Conservation (phyloP, 306 rosid genomes). For the Cicer judaicum region DNA sequence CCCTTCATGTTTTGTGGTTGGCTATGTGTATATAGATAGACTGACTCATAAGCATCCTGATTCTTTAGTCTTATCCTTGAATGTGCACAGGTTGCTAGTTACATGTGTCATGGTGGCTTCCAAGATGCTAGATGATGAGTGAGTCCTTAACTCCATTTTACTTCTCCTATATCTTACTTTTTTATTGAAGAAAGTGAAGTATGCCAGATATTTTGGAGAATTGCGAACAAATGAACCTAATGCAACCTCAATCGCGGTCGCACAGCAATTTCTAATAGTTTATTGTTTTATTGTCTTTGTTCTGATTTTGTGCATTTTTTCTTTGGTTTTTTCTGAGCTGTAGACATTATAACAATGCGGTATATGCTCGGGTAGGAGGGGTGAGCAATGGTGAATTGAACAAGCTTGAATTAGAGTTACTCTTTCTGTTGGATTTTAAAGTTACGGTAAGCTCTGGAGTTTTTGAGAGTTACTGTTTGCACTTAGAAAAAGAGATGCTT, state of each 20-base stretch:
- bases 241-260: not conserved
- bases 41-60: constrained; percentile 74
- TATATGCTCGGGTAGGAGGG: constrained; percentile 83
- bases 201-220: not conserved
- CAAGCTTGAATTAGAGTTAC: constrained; percentile 86
- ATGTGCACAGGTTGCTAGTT: constrained; percentile 80
- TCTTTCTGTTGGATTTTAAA: constrained; percentile 79
- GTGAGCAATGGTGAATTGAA: constrained; percentile 81
- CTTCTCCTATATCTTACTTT: not conserved
- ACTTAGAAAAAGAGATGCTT: constrained; percentile 74
- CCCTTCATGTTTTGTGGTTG: constrained; percentile 95
- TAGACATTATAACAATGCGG: constrained; percentile 84
- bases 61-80: constrained; percentile 81
- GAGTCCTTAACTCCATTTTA: constrained; percentile 49
- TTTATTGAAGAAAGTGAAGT: not conserved
- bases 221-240: not conserved
- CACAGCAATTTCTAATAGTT: not conserved
- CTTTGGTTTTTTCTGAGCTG: constrained; percentile 28
- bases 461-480: constrained; percentile 79
- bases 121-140: constrained; percentile 94
- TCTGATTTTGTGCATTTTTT: constrained; percentile 18
- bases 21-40: constrained; percentile 84
- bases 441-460: constrained; percentile 71
- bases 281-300: constrained; percentile 9
- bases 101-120: constrained; percentile 89